Evolutionary conservation across 1,284 basidiomycete species (phyloP).

Genomic region (Ustilago nuda): DNA sequence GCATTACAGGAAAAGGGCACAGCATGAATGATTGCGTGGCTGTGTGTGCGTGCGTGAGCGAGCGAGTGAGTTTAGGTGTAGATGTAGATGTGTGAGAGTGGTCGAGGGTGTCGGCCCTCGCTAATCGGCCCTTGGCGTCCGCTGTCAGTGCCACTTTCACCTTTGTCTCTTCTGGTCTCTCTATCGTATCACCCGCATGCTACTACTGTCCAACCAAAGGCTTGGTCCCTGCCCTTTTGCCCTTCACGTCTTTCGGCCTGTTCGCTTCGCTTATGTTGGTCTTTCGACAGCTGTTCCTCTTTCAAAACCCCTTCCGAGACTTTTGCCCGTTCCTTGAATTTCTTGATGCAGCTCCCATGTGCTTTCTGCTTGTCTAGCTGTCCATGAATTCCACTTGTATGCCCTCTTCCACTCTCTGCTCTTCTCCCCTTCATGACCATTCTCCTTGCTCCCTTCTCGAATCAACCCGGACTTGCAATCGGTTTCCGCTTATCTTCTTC

Average conservation of each 20-base stretch:
- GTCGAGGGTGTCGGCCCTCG: not conserved
- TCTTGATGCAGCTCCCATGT: conserved; percentile 25
- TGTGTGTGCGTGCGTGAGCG: no score
- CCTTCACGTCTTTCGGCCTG: not conserved
- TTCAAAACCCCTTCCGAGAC: conserved; percentile 5
- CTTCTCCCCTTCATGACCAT: not conserved
- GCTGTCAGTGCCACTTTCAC: not conserved
- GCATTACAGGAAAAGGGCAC: no score
- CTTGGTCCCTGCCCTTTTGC: not conserved
- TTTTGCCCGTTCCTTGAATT: conserved; percentile 25
- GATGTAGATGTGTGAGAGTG: no score
- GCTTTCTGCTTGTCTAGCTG: conserved; percentile 8
- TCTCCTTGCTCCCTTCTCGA: not conserved
- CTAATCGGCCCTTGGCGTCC: conserved; percentile 4
- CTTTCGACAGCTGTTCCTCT: conserved; percentile 1
- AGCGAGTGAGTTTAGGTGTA: no score
- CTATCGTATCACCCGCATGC: not conserved
- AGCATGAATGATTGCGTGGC: no score
- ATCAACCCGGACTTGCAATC: not conserved
- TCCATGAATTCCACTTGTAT: conserved; percentile 9
- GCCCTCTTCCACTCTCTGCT: not conserved
- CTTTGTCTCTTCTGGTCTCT: not conserved
- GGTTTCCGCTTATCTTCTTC: conserved; percentile 3
- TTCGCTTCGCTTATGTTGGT: conserved; percentile 6
- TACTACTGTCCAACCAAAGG: no score